phyloP scores from a whole-genome alignment of 1,284 basidiomycete genomes.

The Pseudozyma tsukubaensis region DNA sequence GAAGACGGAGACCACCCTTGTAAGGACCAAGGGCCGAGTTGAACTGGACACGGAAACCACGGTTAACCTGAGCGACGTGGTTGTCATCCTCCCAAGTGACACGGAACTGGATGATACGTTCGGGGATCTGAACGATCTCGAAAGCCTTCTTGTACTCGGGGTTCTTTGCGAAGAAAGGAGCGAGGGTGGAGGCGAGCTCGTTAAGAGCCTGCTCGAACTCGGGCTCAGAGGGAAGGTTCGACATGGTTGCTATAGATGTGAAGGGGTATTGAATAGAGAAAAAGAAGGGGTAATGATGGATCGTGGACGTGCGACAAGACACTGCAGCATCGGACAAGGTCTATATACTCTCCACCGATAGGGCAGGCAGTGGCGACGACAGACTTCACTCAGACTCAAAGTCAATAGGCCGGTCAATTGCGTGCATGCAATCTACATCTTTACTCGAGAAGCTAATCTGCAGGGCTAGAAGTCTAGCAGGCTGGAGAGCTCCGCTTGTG shows the following conservation, averaged over 20 bases:
- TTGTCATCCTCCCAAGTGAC: conserved; percentile 83
- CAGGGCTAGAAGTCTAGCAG: too few relatives aligned
- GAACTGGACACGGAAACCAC: conserved; percentile 83
- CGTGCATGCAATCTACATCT: too few relatives aligned
- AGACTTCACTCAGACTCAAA: too few relatives aligned
- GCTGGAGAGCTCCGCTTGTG: too few relatives aligned
- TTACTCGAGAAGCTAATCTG: too few relatives aligned
- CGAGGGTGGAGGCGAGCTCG: conserved; percentile 78
- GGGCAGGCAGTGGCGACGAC: too few relatives aligned
- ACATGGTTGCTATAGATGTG: conserved; percentile 20
- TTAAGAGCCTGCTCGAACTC: conserved; percentile 77
- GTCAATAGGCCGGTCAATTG: too few relatives aligned
- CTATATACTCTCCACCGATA: too few relatives aligned
- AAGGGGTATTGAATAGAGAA: too few relatives aligned
- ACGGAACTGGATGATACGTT: conserved; percentile 75
- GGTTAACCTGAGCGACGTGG: conserved; percentile 76
- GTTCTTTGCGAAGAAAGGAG: conserved; percentile 77
- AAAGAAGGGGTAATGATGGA: too few relatives aligned
- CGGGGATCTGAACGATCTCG: conserved; percentile 79
- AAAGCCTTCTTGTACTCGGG: conserved; percentile 80
- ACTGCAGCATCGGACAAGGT: too few relatives aligned
- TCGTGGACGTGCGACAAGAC: too few relatives aligned
- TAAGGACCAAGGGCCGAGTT: conserved; percentile 85
- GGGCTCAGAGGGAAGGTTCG: conserved; percentile 71
- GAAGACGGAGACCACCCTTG: conserved; percentile 84